Base-by-base conservation (phyloP, 2,329 filamentous ascomycete genomes). In the Trichoderma sp. region DNA sequence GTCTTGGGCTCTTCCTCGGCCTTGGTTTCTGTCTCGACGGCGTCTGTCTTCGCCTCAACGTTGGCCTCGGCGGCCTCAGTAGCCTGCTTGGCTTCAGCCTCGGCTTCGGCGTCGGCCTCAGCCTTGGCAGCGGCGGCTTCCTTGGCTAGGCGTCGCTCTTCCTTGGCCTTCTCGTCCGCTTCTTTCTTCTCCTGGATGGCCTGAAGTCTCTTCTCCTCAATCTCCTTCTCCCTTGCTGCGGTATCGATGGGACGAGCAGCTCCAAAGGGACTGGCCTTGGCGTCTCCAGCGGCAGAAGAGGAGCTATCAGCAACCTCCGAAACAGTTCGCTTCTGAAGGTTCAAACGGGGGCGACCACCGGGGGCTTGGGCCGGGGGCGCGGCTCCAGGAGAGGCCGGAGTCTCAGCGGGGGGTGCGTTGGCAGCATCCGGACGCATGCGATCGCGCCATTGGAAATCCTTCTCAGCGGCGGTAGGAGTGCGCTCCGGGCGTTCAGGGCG, bases 161-260 rank as follows among this genome's bases (percentile, higher is more conserved):
- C 93, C 82, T 93, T 94, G 58, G 89, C 91, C 85, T 95, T 96
- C 74, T 96, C 93, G 1, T 96, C 93, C 1, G 91, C 90, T 77
- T 97, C 94, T 79, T 91, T 93, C 89, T 97, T 97, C 82, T 96
- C 91, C 74, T 90, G 90, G 30, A 94, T 74, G 7, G 89, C 88
- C 72, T 93, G 86, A 78, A 92, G 86, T 75, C 92, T 89, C 87
- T 94, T 97, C 84, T 97, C 94, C 78, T 97, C 95, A 72, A 99
- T 90, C 81, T 97, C 91, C 77, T 91, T 92, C 84, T 98, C 95
- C 75, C 93, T 91, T 15, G 94, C 89, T 60, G 93, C 93, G 61
- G 95, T 98, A 83, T 99, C 95, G 77, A 98, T 97, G 70, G 96
- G 96, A 74, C 92, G 91, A 71, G 96, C 96, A 73, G 93, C 95